A percentile compares a stretch with the other conserved stretches of the same genome.
phyloP scores from a whole-genome alignment of 371 early-diverging fungal genomes.

The Massospora cicadina region DNA sequence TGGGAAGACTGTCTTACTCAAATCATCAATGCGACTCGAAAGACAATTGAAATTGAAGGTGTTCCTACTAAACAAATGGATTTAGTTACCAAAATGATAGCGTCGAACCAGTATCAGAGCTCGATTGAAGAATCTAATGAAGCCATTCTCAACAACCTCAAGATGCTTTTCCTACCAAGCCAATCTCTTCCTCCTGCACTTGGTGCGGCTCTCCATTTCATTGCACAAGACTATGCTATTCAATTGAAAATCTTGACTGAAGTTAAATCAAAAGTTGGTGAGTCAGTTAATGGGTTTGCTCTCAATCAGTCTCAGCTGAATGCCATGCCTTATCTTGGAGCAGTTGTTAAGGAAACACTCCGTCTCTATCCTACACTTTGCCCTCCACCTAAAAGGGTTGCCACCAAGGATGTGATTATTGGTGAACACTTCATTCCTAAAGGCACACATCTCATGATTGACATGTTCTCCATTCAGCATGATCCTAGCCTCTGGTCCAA shows the following conservation, averaged over 20 bases:
- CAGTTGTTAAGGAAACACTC: slow-evolving; percentile 14
- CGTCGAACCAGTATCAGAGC: neutral
- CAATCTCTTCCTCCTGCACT: slow-evolving; percentile 20
- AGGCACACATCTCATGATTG: neutral
- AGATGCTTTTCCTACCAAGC: slow-evolving; percentile 12
- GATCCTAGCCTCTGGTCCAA: slow-evolving; percentile 5
- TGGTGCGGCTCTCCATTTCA: slow-evolving; percentile 14
- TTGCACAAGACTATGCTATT: slow-evolving; percentile 12
- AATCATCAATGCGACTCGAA: neutral
- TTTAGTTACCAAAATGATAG: neutral
- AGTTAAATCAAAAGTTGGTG: slow-evolving; percentile 14
- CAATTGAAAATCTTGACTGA: neutral
- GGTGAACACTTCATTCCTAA: slow-evolving; percentile 1
- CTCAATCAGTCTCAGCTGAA: slow-evolving; percentile 11
- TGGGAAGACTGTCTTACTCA: neutral
- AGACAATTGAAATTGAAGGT: neutral
- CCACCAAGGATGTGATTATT: neutral
- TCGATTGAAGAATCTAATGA: neutral
- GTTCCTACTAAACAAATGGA: neutral
- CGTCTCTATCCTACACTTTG: slow-evolving; percentile 11
- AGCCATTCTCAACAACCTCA: neutral
- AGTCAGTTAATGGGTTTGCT: neutral
- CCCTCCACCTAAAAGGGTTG: neutral
- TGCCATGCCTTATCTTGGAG: slow-evolving; percentile 11
- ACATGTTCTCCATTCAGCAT: neutral